phyloP scores from a whole-genome alignment of 768 basidiomycete genomes.

The Leccinum subtestaceum region DNA sequence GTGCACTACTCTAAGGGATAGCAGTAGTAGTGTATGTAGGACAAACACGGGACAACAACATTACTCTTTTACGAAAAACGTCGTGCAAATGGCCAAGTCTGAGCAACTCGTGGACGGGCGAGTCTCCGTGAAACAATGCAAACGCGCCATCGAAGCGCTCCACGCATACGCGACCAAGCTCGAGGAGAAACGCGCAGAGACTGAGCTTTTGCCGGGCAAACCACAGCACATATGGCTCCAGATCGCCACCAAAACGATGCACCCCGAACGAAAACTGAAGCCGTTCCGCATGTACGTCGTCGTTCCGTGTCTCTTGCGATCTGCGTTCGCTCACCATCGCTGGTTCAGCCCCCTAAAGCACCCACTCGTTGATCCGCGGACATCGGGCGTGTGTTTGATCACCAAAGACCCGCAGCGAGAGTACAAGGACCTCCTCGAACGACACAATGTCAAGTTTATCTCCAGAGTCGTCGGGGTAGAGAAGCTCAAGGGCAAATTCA shows the following conservation, averaged over 20 bases:
- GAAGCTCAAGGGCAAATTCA: constrained; percentile 94
- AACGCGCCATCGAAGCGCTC: constrained; percentile 77
- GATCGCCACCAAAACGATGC: constrained; percentile 81
- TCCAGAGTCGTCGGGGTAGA: constrained; percentile 85
- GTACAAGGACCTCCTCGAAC: constrained; percentile 90
- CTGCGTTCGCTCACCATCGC: neutral
- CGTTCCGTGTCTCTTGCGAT: neutral
- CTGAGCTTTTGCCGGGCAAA: constrained; percentile 69
- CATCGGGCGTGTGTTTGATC: constrained; percentile 81
- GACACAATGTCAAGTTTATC: constrained; percentile 82
- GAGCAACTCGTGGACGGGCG: constrained; percentile 65
- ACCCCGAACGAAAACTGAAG: constrained; percentile 71
- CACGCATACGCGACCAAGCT: constrained; percentile 65
- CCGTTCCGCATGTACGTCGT: constrained; percentile 76
- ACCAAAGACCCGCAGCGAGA: constrained; percentile 94
- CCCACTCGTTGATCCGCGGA: constrained; percentile 81
- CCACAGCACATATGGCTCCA: constrained; percentile 90
- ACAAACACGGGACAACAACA: constrained; percentile 22
- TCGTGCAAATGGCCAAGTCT: constrained; percentile 40
- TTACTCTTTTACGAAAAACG: neutral
- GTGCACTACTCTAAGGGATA: constrained; percentile 50
- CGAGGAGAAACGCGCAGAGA: constrained; percentile 63
- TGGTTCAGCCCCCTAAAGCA: constrained; percentile 62
- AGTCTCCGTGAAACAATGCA: constrained; percentile 70
- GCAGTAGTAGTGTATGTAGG: neutral